Base-by-base conservation (phyloP, 2,329 filamentous ascomycete genomes). In the Teratosphaeria pseudoeucalypti region DNA sequence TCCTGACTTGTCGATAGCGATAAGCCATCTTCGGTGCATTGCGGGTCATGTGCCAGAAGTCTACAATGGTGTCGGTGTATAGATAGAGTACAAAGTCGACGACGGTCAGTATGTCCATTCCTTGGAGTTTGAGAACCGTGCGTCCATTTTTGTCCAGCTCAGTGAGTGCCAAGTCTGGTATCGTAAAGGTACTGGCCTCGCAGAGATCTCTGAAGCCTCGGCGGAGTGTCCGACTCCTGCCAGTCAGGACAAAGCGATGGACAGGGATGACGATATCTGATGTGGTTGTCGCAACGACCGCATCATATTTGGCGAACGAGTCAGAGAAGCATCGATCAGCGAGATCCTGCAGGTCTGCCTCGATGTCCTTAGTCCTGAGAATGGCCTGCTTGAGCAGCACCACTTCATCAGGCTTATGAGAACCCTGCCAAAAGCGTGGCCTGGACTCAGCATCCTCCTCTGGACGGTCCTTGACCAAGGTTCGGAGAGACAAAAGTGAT, bases 11-110 rank as follows among this genome's bases (percentile, higher is more conserved):
- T 27, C 91, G 87, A 71, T 90, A 95, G 49, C 88, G 82, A 66
- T 83, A 81, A 0, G 89, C 86, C 70, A 87, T 77, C 11, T 82
- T 76, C 2, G 85, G 82, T 23, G 84, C 82, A 62, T 85, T 82
- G 62, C 78, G 83, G 4, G 86, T 86, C 63, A 88, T 86, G 64
- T 92, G 89, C 94, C 94, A 97, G 19, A 92, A 88, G 61, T 94
- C 90, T 34, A 96, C 80, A 16, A 92, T 76, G 3, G 78, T 79
- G 69, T 97, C 94, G 6, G 85, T 86, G 71, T 97, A 97, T 7
- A 87, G 71, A 67, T 90, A 96, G 10, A 92, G 77, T 1, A 88
- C 82, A 10, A 97, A 66, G 66, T 96, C 92, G 59, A 96, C 76
- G 6, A 96, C 70, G 0, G 90, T 87, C 37, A 95, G 78, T 43